Base-by-base conservation (phyloP, 2,329 filamentous ascomycete species). In the Magnaporthiopsis incrustans region DNA sequence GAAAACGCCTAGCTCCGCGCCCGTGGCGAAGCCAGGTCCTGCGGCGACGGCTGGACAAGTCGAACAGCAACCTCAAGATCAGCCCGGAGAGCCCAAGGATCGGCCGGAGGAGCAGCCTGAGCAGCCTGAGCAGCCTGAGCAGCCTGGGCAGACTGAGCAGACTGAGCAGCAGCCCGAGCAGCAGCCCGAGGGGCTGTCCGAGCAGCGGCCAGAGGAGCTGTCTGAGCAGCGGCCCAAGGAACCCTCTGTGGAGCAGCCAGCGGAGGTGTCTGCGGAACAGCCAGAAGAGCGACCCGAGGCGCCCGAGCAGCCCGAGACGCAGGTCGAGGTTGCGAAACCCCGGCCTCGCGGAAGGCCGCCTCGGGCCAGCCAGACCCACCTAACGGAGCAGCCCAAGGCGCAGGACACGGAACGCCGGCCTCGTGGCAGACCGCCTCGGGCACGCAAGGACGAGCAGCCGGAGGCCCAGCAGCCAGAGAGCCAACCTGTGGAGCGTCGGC, bases 1-100 rank as follows among this genome's bases (percentile, higher is more conserved):
- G 8, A 53, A 22, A 53, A 22, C 44, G n/a, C n/a, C 44, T 11
- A 72, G 65, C 67, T 59, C n/a, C 25, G 59, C 50, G 44, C 56
- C 15, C 63, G 26, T 27, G 26, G 57, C 25, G 57, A n/a, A 60
- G 58, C n/a, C 44, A 22, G n/a, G 44, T 22, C 44, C 44, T 10
- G 44, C 5, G 44, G 22, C n/a, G 44, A 53, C 12, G 22, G n/a
- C 44, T 22, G 44, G n/a, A 25, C 44, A 5, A 53, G 44, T 14
- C n/a, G 44, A n/a, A 22, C 12, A 53, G 44, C 44, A 53, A 11
- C 44, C 44, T 11, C 2, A 18, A n/a, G 44, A n/a, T 10, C 44
- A 53, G 22, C 44, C 44, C 44, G 3, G n/a, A 10, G 7, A 53
- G 44, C 44, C 44, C 22, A 3, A 53, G 18, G 44, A 53, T 53